Conservation (phyloP, 129 eudicot genomes). For the sunflower (Helianthus annuus) region HanXRQr2.0-SUNRISE NC_035444.2:51891561-51892060, state of each 20-base stretch:
- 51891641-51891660: too few relatives aligned
- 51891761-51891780: too few relatives aligned
- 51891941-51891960: not conserved
- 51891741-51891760: too few relatives aligned
- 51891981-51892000: not conserved
- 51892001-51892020: not conserved
- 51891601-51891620: too few relatives aligned
- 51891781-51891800: too few relatives aligned
- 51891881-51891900: not conserved
- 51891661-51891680: too few relatives aligned
- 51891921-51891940: not conserved
- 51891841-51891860: not conserved
- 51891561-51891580: not conserved
- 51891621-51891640: too few relatives aligned
- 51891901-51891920: not conserved
- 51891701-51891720: too few relatives aligned
- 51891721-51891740: too few relatives aligned
- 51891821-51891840: not conserved
- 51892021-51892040: conserved; percentile 10
- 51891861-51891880: not conserved
- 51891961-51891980: not conserved
- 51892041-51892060: not conserved
- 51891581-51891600: not conserved
- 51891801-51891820: too few relatives aligned
- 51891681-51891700: too few relatives aligned